These are phyloP conservation scores for Inga leiocalycina DNA, from an alignment of 306 rosid species.

Conservation along the genomic window DNA sequence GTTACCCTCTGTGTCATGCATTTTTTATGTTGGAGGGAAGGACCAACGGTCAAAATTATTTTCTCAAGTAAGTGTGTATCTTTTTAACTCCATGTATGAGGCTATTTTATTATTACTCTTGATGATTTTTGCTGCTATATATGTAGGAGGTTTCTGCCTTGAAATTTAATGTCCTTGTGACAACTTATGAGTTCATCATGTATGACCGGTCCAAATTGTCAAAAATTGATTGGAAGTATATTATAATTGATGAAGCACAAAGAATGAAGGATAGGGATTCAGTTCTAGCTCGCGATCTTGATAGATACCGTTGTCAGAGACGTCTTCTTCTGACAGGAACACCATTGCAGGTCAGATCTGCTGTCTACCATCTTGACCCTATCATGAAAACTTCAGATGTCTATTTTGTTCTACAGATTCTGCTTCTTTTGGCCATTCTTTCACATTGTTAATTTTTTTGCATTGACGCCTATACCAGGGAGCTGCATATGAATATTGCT, in stretches of 20 bases:
- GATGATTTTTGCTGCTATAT: constrained; percentile 21
- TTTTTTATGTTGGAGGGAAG: constrained; percentile 73
- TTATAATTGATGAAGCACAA: constrained; percentile 82
- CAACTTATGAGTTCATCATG: constrained; percentile 85
- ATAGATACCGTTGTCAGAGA: constrained; percentile 93
- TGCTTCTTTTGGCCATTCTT: constrained; percentile 19
- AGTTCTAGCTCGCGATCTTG: constrained; percentile 94
- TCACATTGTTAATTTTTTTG: not conserved
- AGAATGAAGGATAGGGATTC: constrained; percentile 85
- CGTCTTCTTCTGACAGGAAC: constrained; percentile 97
- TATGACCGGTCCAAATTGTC: constrained; percentile 81
- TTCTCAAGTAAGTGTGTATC: constrained; percentile 58
- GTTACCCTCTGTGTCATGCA: constrained; percentile 79
- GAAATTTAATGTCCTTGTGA: constrained; percentile 84
- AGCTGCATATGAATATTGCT: constrained; percentile 2
- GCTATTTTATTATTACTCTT: not conserved
- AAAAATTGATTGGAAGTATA: constrained; percentile 77
- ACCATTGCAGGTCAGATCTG: constrained; percentile 79
- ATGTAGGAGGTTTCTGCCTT: constrained; percentile 71
- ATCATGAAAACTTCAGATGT: constrained; percentile 18
- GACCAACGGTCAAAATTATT: constrained; percentile 73
- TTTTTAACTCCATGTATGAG: constrained; percentile 12
- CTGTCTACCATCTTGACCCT: constrained; percentile 15
- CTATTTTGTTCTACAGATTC: constrained; percentile 21
- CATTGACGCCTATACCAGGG: not conserved